Evolutionary conservation across 2,329 filamentous ascomycete species (phyloP).

Genomic region (Setomelanomma holmii): DNA sequence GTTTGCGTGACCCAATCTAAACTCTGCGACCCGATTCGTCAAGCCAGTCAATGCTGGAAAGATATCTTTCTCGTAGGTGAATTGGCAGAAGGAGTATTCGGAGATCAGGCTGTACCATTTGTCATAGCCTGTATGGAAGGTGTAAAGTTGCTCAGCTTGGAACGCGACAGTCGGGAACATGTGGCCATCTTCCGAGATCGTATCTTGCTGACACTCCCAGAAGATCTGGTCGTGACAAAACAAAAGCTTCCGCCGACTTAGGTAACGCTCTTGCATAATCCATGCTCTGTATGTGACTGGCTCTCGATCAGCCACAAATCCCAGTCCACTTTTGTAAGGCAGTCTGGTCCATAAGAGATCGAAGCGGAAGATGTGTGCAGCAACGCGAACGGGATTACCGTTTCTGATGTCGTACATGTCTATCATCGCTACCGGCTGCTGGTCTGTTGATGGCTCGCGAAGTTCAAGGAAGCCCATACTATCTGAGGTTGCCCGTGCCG

Average conservation of each 20-base stretch:
- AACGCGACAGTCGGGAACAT: background rate
- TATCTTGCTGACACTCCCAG: background rate
- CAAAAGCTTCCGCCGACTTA: background rate
- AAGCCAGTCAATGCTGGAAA: background rate
- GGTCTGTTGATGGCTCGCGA: background rate
- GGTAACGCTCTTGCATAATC: background rate
- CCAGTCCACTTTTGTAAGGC: background rate
- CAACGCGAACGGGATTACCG: too few relatives aligned
- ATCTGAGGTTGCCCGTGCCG: background rate
- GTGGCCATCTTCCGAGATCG: background rate
- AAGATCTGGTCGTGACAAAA: background rate
- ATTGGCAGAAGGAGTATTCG: background rate
- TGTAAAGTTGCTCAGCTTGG: background rate
- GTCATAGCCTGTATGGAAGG: background rate
- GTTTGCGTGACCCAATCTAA: background rate
- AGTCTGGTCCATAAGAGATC: background rate
- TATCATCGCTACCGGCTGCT: background rate
- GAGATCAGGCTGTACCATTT: background rate
- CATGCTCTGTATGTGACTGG: background rate
- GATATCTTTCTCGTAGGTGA: background rate
- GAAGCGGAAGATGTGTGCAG: too few relatives aligned
- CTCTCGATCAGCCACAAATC: background rate
- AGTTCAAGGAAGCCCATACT: background rate
- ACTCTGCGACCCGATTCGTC: background rate
- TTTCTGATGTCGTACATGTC: too few relatives aligned